A percentile compares a stretch with the other conserved stretches of the same genome.
These are phyloP conservation scores for Fusarium sp. DNA, from an alignment of 2,329 filamentous ascomycete genomes.

Conservation along the genomic window DNA sequence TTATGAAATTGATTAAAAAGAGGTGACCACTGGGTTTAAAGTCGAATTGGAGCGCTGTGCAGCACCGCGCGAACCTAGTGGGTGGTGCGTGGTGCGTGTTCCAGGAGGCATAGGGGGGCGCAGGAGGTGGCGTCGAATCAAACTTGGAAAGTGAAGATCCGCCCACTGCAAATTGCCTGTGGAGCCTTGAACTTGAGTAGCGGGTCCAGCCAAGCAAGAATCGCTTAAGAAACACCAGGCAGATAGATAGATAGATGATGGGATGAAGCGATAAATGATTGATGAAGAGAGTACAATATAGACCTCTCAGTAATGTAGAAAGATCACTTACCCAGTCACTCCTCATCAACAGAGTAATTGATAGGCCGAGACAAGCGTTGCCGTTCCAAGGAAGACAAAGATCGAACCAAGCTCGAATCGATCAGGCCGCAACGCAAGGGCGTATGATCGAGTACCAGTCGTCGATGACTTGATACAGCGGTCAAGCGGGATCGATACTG, in stretches of 20 bases:
- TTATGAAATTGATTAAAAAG: slow-evolving; percentile 27
- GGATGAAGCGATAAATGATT: background rate
- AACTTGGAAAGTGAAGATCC: slow-evolving; percentile 42
- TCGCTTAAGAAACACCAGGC: slow-evolving; percentile 27
- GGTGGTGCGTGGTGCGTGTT: slow-evolving; percentile 28
- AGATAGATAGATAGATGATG: background rate
- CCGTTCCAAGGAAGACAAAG: slow-evolving; percentile 5
- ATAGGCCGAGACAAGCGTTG: slow-evolving; percentile 21
- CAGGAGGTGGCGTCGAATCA: slow-evolving; percentile 45
- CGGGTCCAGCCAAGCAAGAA: slow-evolving; percentile 29
- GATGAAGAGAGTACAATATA: background rate
- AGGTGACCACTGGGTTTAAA: slow-evolving; percentile 30
- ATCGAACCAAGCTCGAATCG: slow-evolving; percentile 24
- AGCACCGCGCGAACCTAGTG: slow-evolving; percentile 5
- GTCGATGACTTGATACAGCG: background rate
- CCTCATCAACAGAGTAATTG: background rate
- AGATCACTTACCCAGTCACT: slow-evolving; percentile 19
- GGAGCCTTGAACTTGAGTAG: slow-evolving; percentile 25
- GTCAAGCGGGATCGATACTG: slow-evolving; percentile 1
- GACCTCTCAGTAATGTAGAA: background rate
- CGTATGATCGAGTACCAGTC: slow-evolving; percentile 10
- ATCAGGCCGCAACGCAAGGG: slow-evolving; percentile 36
- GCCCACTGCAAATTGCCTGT: slow-evolving; percentile 43
- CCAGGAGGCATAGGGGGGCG: slow-evolving; percentile 39
- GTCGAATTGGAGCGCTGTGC: slow-evolving; percentile 19